Conservation (phyloP, 2,329 filamentous ascomycete genomes). For the Bipolaris cookei region DNA sequence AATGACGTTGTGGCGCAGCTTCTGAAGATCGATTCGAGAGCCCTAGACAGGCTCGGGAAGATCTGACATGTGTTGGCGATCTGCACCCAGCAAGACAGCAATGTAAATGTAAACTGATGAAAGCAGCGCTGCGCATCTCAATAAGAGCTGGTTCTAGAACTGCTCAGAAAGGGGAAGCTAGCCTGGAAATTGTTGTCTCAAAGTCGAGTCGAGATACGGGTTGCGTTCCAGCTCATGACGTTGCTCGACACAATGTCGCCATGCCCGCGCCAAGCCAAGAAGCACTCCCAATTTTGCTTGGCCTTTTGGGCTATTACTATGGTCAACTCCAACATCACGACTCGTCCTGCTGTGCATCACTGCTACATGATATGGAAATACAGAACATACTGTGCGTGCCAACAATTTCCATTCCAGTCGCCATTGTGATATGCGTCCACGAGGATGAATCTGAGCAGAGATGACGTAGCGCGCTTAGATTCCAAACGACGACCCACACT, state of each 20-base stretch:
- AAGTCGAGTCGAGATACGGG: neutral
- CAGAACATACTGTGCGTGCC: too few species aligned
- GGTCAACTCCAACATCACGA: neutral
- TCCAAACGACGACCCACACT: neutral
- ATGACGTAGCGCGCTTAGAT: neutral
- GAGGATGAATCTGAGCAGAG: too few species aligned
- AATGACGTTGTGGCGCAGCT: conserved; percentile 14
- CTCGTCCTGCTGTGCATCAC: neutral
- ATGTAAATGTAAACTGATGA: too few species aligned
- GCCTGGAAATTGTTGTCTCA: neutral
- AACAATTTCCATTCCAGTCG: neutral
- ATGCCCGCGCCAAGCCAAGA: neutral
- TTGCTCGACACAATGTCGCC: neutral
- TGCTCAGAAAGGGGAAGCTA: neutral
- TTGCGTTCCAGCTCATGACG: neutral
- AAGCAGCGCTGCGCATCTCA: neutral
- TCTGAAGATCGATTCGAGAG: conserved; percentile 7
- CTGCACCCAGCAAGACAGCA: too few species aligned
- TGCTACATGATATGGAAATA: neutral
- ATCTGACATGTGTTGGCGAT: neutral
- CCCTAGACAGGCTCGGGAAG: conserved; percentile 8
- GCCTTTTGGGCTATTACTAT: neutral
- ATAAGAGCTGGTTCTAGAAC: neutral
- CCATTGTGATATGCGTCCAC: neutral
- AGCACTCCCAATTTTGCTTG: neutral